These are phyloP conservation scores for Hymenoscyphus occultus DNA, from an alignment of 2,329 filamentous ascomycete genomes.

Conservation along the genomic window DNA sequence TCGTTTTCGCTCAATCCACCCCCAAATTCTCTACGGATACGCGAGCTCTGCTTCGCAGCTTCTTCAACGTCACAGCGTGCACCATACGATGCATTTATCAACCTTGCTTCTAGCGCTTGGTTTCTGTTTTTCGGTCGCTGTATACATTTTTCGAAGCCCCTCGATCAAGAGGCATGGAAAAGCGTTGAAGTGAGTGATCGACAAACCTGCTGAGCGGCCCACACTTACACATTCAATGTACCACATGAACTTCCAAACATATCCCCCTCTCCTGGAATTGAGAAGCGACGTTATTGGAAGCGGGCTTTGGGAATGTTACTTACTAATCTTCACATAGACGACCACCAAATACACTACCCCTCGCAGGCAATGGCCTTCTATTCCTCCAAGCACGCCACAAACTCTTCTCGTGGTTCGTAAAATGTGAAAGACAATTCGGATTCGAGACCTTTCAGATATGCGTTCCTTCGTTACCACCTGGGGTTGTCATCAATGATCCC, in stretches of 20 bases:
- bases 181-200: slow-evolving; percentile 29
- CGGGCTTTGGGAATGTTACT: neutral
- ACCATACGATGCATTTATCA: slow-evolving; percentile 26
- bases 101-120: slow-evolving; percentile 19
- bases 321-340: slow-evolving; percentile 23
- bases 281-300: neutral
- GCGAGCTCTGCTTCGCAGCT: neutral
- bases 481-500: slow-evolving; percentile 61
- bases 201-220: neutral
- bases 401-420: slow-evolving; percentile 61
- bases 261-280: neutral
- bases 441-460: slow-evolving; percentile 60
- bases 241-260: neutral
- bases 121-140: slow-evolving; percentile 14
- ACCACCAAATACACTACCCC: slow-evolving; percentile 41
- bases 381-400: slow-evolving; percentile 59
- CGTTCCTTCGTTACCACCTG: slow-evolving; percentile 60
- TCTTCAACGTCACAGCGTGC: neutral
- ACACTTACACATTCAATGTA: neutral
- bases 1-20: slow-evolving; percentile 3
- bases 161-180: slow-evolving; percentile 32
- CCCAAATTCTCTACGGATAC: neutral
- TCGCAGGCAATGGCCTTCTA: slow-evolving; percentile 59
- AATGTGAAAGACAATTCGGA: slow-evolving; percentile 54
- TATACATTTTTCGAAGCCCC: slow-evolving; percentile 24